Base-by-base conservation (phyloP, 2,329 filamentous ascomycete species). In the Fusarium siculi region DNA sequence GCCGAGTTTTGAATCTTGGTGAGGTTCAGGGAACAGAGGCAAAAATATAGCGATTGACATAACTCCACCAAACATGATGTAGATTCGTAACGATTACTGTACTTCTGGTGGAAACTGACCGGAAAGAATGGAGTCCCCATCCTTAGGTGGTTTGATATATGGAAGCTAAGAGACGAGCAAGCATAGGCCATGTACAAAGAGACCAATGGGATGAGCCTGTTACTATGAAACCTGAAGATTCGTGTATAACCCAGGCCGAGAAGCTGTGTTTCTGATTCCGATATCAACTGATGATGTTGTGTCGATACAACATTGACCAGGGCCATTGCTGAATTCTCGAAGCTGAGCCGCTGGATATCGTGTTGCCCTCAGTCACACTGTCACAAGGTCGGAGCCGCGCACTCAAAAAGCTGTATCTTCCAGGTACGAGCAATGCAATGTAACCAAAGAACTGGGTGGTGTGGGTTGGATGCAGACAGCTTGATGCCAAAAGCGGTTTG, bases 331-430 rank as follows among this genome's bases (percentile, higher is more conserved):
- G 39, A 28, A 52, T 62, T 19, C 60, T 60, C 14, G 32, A 63
- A 43, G 49, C 46, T 72, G 50, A 72, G 58, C 65, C 68, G 68
- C 56, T 58, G 42, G 36, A 53, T 52, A 50, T 66, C 36, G 40
- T 59, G n/a, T 21, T 28, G 10, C 23, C 25, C 40, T 57, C 40
- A 70, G 56, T 74, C 70, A 73, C 70, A 57, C 40, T 66, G 56
- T 74, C 70, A 73, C 70, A 57, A 71, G 70, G 70, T 50, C 62
- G 66, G 66, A 73, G 54, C 70, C 62, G 70, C 66, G 62, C 42
- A 49, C 54, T 37, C n/a, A 25, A 43, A 40, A 32, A 57, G 30
- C 62, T 73, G 62, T 62, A 70, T 39, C 55, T 63, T 49, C 66
- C 66, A 74, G 70, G 70, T 40, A 71, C 70, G 43, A 74, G 54